A percentile compares a stretch with the other conserved stretches of the same genome.
phyloP scores from a whole-genome alignment of 1,284 basidiomycete genomes.

The Rhodotorula sp. region DNA sequence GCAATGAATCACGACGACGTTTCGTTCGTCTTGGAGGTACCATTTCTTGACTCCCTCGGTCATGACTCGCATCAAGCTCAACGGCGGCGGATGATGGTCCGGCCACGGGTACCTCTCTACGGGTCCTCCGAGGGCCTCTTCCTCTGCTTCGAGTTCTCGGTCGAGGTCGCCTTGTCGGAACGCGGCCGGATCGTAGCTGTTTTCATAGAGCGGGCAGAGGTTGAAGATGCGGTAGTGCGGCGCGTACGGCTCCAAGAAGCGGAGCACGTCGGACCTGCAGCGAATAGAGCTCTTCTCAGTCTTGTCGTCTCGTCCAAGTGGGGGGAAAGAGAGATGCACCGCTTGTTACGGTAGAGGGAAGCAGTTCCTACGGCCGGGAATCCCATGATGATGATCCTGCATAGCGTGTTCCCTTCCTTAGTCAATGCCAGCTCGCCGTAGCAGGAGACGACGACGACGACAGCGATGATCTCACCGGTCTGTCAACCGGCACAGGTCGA shows the following conservation, averaged over 20 bases:
- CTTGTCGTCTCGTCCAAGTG: background rate
- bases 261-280: slow-evolving; percentile 63
- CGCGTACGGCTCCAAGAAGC: slow-evolving; percentile 71
- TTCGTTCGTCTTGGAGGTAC: slow-evolving; percentile 65
- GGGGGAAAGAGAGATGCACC: slow-evolving; percentile 43
- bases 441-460: background rate
- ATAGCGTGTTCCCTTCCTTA: background rate
- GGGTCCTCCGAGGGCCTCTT: slow-evolving; percentile 51
- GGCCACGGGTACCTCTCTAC: slow-evolving; percentile 32
- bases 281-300: background rate
- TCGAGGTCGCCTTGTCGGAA: slow-evolving; percentile 57
- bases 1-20: slow-evolving; percentile 81
- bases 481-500: slow-evolving; percentile 77
- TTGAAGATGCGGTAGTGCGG: slow-evolving; percentile 83
- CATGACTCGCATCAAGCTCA: slow-evolving; percentile 72
- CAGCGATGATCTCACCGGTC: slow-evolving; percentile 17
- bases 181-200: slow-evolving; percentile 52
- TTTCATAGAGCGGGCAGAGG: slow-evolving; percentile 56
- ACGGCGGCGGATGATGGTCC: slow-evolving; percentile 63
- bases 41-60: slow-evolving; percentile 75
- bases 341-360: slow-evolving; percentile 73
- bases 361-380: slow-evolving; percentile 79
- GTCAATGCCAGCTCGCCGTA: background rate
- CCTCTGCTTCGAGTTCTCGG: background rate
- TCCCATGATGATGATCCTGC: slow-evolving; percentile 71